Conservation (phyloP, 1,284 basidiomycete species). For the Ustilago esculenta region DNA sequence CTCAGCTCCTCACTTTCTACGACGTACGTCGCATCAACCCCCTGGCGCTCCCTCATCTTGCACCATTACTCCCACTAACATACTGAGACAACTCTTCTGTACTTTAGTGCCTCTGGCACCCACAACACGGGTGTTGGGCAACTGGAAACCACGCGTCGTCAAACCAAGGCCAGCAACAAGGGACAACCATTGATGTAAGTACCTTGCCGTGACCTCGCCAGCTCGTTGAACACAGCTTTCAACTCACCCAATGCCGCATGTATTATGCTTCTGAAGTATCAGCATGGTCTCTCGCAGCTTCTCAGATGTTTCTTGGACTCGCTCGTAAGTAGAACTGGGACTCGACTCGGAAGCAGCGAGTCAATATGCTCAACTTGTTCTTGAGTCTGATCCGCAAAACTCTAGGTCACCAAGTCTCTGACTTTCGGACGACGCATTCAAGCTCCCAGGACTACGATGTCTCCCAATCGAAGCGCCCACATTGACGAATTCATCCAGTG, state of each 20-base stretch:
- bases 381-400: too few species aligned
- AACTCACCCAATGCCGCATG: not conserved
- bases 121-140: not conserved
- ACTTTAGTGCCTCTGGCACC: not conserved
- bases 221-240: too few species aligned
- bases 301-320: constrained; percentile 6
- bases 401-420: constrained; percentile 3
- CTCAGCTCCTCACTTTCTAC: constrained; percentile 9
- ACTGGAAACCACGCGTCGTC: too few species aligned
- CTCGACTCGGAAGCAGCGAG: too few species aligned
- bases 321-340: constrained; percentile 9
- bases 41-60: too few species aligned
- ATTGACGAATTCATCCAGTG: constrained; percentile 1
- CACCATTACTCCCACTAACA: too few species aligned
- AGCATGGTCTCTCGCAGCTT: constrained; percentile 25
- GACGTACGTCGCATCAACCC: constrained; percentile 5
- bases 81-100: too few species aligned
- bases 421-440: constrained; percentile 15
- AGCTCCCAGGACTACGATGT: not conserved
- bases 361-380: too few species aligned
- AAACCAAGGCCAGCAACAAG: not conserved
- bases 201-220: too few species aligned
- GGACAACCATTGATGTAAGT: constrained; percentile 3
- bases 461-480: not conserved
- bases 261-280: constrained; percentile 3